Evolutionary conservation across 441 rosid species (phyloP), one percentile per base, ranked within the genome.

Genomic region (Croton laevigatus): DNA sequence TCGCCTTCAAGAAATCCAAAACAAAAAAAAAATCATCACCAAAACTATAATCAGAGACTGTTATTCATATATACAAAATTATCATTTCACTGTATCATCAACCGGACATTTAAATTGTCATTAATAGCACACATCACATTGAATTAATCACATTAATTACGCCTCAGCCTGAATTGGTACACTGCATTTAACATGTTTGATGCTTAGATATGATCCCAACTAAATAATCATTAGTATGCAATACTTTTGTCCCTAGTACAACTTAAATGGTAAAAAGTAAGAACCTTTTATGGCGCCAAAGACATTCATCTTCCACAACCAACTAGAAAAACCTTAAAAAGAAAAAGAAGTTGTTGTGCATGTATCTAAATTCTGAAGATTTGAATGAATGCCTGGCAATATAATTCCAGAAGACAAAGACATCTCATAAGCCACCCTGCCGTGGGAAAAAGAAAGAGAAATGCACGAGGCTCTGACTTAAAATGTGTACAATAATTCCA

Each of bases 1-100:
- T 88, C 6, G 99, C 97, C 97, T 93, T 66, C 23, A 71, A 60
- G 44, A 64, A 13, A 32, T 45, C 8, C 40, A 42, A 0, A 46
- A n/a, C n/a, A n/a, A 54, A 19, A 38, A 1, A 60, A 2, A 37
- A 60, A 62, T 36, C 3, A 72, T 7, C 10, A n/a, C 51, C 52
- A 53, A 52, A 60, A 60, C 16, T 67, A 5, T 6, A 69, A 48
- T 40, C 16, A 49, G 2, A 59, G 63, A 59, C 19, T 59, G 5
- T 7, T 11, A 59, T 3, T 12, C 14, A 49, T 5, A 49, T 40
- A 6, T 0, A 22, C 13, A 51, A 4, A 34, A n/a, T 60, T 59
- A 65, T 9, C 42, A 49, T 12, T 20, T 45, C 53, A 40, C 44
- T 40, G 8, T 9, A 40, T 40, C 32, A 27, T 27, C 32, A 27